phyloP scores from a whole-genome alignment of 495 filamentous ascomycete species.

The Penicillium mononematosum region DNA sequence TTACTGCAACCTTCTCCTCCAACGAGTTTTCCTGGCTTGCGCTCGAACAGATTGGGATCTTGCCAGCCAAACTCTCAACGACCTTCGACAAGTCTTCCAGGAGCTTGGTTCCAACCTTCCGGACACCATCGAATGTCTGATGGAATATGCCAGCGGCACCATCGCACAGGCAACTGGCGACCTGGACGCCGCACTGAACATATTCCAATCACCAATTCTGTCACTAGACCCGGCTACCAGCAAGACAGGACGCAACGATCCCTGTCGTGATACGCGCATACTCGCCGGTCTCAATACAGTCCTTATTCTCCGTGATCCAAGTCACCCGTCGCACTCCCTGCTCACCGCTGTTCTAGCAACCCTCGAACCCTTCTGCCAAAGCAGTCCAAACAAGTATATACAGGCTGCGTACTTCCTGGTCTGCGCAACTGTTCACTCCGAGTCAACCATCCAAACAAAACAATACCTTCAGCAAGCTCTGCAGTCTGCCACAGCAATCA shows the following conservation, averaged over 20 bases:
- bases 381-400: constrained; percentile 70
- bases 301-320: constrained; percentile 72
- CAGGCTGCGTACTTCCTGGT: constrained; percentile 77
- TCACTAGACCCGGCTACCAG: constrained; percentile 45
- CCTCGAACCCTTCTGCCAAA: constrained; percentile 64
- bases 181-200: constrained; percentile 59
- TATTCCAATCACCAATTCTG: constrained; percentile 63
- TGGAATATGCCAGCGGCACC: constrained; percentile 70
- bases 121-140: constrained; percentile 43
- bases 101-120: constrained; percentile 41
- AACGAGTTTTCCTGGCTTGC: constrained; percentile 59
- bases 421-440: constrained; percentile 61
- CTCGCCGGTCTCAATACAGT: constrained; percentile 78
- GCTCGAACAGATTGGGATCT: constrained; percentile 62
- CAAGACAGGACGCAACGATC: constrained; percentile 47
- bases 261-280: constrained; percentile 69
- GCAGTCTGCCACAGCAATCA: constrained; percentile 52
- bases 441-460: constrained; percentile 71
- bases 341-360: constrained; percentile 56
- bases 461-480: constrained; percentile 67
- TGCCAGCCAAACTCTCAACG: constrained; percentile 45
- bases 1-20: constrained; percentile 56
- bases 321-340: constrained; percentile 48
- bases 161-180: constrained; percentile 78
- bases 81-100: constrained; percentile 38